These are phyloP conservation scores for Camelina hispida DNA, from an alignment of 345 rosid species.

Conservation along the genomic window DNA sequence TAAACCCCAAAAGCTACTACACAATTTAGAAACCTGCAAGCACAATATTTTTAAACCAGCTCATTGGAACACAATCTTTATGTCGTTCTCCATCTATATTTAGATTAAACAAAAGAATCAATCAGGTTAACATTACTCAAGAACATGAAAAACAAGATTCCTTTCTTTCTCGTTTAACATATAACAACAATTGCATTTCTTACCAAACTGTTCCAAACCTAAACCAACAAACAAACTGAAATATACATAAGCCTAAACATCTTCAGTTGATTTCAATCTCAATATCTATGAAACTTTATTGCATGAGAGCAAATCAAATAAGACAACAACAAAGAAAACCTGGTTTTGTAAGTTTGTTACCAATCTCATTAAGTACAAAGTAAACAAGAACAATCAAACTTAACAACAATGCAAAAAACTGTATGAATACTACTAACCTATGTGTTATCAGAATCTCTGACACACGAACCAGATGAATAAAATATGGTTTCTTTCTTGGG, in stretches of 20 bases:
- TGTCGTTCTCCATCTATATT: too few relatives aligned
- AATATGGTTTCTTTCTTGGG: constrained; percentile 2
- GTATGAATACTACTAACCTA: constrained; percentile 28
- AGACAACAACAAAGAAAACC: neutral
- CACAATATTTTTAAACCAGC: neutral
- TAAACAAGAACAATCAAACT: constrained; percentile 8
- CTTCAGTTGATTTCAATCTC: neutral
- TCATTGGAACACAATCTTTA: neutral
- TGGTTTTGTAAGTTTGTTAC: neutral
- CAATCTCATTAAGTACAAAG: neutral
- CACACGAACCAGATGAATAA: neutral
- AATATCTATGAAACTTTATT: neutral
- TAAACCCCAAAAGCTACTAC: constrained; percentile 7
- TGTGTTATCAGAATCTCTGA: constrained; percentile 27
- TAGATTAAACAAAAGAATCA: constrained; percentile 1
- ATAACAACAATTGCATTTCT: neutral
- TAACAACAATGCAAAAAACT: constrained; percentile 9
- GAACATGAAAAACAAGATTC: constrained; percentile 6
- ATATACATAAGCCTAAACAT: neutral
- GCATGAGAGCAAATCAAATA: constrained; percentile 32
- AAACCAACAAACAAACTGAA: neutral
- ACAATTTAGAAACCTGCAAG: constrained; percentile 15
- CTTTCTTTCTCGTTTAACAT: neutral
- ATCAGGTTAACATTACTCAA: neutral
- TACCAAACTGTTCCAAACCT: constrained; percentile 1